These are phyloP conservation scores for Corrigiola litoralis DNA, from an alignment of 179 eudicot genomes.

Conservation along the genomic window DNA sequence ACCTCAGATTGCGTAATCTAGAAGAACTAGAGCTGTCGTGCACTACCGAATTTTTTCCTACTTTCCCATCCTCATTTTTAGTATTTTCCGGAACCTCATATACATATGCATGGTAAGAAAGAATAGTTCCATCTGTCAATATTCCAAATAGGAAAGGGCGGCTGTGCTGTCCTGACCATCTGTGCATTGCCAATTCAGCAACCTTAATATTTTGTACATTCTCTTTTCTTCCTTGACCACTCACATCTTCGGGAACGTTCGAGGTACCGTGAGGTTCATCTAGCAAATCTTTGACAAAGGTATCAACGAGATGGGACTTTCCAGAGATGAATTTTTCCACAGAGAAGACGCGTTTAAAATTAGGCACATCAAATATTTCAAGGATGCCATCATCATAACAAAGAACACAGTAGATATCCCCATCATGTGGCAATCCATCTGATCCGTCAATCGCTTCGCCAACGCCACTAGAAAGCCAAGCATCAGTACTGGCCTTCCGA, in stretches of 20 bases:
- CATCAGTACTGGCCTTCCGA: conserved; percentile 89
- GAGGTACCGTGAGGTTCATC: conserved; percentile 31
- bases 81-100: conserved; percentile 75
- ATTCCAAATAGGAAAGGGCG: conserved; percentile 87
- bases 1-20: conserved; percentile 85
- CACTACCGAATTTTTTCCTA: conserved; percentile 35
- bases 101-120: conserved; percentile 86
- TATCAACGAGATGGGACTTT: conserved; percentile 60
- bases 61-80: conserved; percentile 55
- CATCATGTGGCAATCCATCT: conserved; percentile 74
- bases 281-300: conserved; percentile 44
- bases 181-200: conserved; percentile 81
- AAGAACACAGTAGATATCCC: conserved; percentile 77
- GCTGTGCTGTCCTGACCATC: conserved; percentile 78
- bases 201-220: conserved; percentile 55
- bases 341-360: conserved; percentile 65
- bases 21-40: conserved; percentile 49
- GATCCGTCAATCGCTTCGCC: conserved; percentile 89
- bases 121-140: conserved; percentile 86
- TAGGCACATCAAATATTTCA: conserved; percentile 88
- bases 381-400: conserved; percentile 83
- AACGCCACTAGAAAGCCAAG: conserved; percentile 95
- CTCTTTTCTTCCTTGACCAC: conserved; percentile 67
- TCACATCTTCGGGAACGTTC: conserved; percentile 34
- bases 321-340: conserved; percentile 85